Base-by-base conservation (phyloP, 139 green algal species). In the Chlorella sp. region DNA sequence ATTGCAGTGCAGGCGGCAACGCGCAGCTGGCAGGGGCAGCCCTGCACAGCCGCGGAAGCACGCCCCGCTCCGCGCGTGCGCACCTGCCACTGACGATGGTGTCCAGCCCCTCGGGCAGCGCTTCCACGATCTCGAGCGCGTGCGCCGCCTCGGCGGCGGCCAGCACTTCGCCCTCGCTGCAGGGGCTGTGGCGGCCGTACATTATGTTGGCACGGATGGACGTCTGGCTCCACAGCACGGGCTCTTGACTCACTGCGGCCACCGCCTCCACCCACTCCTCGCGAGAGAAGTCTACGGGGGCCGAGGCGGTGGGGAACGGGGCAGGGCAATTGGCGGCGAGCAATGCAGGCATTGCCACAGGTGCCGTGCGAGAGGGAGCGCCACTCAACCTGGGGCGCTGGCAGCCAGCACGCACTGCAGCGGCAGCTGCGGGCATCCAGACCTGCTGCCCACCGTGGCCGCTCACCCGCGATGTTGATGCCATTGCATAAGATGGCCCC, bases 131-230 rank as follows among this genome's bases (percentile, higher is more conserved):
- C 9, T 89, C 87, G 71, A 92, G 83, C 11, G 87, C 88, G 62
- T 95, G 91, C 51, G 91, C 91, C 35, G 80, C 74, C 48, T 46
- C 67, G 1, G 89, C 89, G 14, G 91, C 91, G 19, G 51, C 65
- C 72, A 87, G 80, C 12, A 93, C 70, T 53, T 88, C 80, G 27
- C 71, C 77, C 51, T 71, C 51, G 41, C 46, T 79, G 68, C 74
- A 81, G 31, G 21, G 61, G 31, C 77, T 77, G 35, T 69, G 74
- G 36, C 25, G 48, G 67, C 87, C 92, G 66, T 97, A 97, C 0
- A 80, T 76, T 41, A 97, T 97, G 85, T 97, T 97, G 74, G 96
- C 93, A 3, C n/a, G n/a, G n/a, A n/a, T n/a, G n/a, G n/a, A n/a
- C n/a, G n/a, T n/a, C 11, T 63, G 15, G 56, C 23, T 63, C 19